phyloP scores from a whole-genome alignment of 2,329 filamentous ascomycete genomes.

The Periconia sp. region DNA sequence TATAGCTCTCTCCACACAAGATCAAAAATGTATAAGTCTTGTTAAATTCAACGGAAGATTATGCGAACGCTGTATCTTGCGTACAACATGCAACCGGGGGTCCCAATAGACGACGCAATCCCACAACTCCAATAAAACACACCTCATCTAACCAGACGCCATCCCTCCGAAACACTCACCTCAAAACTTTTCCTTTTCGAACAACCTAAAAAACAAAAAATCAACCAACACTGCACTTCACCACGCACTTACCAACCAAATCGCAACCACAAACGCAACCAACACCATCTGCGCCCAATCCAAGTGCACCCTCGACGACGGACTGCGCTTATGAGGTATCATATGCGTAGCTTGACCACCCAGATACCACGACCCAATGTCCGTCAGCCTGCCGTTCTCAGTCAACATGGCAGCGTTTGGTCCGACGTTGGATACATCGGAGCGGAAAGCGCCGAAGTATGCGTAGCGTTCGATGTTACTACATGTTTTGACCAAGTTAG shows the following conservation, averaged over 20 bases:
- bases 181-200: too few relatives aligned
- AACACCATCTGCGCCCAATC: not conserved
- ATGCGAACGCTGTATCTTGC: too few relatives aligned
- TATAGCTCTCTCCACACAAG: too few relatives aligned
- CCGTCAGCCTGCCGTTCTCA: slow-evolving; percentile 67
- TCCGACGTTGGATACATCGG: slow-evolving; percentile 70
- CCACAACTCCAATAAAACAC: too few relatives aligned
- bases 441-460: slow-evolving; percentile 75
- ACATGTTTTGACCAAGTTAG: not conserved
- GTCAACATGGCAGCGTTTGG: slow-evolving; percentile 72
- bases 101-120: too few relatives aligned
- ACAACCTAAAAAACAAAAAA: too few relatives aligned
- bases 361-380: slow-evolving; percentile 79
- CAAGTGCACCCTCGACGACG: not conserved
- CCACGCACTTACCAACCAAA: not conserved
- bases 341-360: slow-evolving; percentile 51
- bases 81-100: too few relatives aligned
- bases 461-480: slow-evolving; percentile 57
- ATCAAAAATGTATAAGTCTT: too few relatives aligned
- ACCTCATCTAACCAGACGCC: too few relatives aligned
- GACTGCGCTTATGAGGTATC: slow-evolving; percentile 19
- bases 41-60: too few relatives aligned
- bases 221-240: not conserved
- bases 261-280: not conserved
- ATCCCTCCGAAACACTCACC: too few relatives aligned